Evolutionary conservation across 352 stramenopile species (phyloP).

Genomic region (Globisporangium nagaii): DNA sequence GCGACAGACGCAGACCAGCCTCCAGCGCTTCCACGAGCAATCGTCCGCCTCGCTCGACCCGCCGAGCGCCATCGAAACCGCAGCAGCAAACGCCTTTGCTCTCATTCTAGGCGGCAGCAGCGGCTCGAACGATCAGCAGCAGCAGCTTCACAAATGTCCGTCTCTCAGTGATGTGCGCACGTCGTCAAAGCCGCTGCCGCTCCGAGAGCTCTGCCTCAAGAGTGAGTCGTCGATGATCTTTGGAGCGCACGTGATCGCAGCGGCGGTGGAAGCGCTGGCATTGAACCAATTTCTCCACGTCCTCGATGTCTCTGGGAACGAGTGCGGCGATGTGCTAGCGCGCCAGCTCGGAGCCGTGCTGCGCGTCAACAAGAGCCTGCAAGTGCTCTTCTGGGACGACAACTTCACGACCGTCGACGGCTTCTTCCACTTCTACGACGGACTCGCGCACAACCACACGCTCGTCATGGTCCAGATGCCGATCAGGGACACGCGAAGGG

Average conservation of each 20-base stretch:
- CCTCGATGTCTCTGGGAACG: constrained; percentile 70
- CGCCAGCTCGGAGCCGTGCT: constrained; percentile 34
- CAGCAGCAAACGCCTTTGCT: constrained; percentile 33
- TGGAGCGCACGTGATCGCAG: constrained; percentile 36
- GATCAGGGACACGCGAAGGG: constrained; percentile 67
- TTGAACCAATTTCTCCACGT: constrained; percentile 43
- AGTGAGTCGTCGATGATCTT: constrained; percentile 48
- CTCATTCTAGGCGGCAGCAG: constrained; percentile 31
- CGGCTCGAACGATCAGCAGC: too few species aligned
- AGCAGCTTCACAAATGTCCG: background rate
- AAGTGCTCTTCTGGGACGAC: constrained; percentile 71
- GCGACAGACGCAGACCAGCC: constrained; percentile 18
- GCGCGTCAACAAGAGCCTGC: constrained; percentile 48
- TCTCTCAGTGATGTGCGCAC: background rate
- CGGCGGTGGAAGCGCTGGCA: constrained; percentile 36
- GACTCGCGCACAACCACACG: constrained; percentile 48
- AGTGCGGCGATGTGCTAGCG: constrained; percentile 60
- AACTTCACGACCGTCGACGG: constrained; percentile 73
- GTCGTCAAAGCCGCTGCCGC: constrained; percentile 21
- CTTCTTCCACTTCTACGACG: constrained; percentile 59
- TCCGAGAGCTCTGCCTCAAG: constrained; percentile 59
- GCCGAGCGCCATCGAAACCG: constrained; percentile 28
- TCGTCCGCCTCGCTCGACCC: background rate
- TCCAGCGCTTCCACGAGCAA: constrained; percentile 5
- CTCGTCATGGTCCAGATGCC: constrained; percentile 71